These are phyloP conservation scores for Kluyveromyces starmeri DNA, from an alignment of 805 yeast genomes.

Conservation along the genomic window DNA sequence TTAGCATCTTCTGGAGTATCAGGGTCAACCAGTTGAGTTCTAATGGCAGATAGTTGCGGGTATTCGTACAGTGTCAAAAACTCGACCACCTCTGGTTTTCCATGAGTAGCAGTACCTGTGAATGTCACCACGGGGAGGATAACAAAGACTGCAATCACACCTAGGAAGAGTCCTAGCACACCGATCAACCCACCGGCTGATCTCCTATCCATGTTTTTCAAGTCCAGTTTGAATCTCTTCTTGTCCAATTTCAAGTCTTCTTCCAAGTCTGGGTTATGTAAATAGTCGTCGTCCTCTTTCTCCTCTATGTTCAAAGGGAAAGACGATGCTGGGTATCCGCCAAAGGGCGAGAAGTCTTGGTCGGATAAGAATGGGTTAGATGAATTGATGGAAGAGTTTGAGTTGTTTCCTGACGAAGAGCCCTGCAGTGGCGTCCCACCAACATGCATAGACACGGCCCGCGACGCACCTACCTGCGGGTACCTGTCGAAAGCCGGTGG, in stretches of 20 bases:
- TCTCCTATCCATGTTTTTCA: constrained; percentile 56
- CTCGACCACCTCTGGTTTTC: constrained; percentile 24
- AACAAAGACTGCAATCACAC: constrained; percentile 60
- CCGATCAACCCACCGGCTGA: constrained; percentile 58
- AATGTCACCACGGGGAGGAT: constrained; percentile 78
- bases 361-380: constrained; percentile 39
- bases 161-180: constrained; percentile 47
- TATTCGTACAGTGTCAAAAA: constrained; percentile 40
- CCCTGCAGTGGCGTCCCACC: constrained; percentile 8
- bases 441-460: constrained; percentile 41
- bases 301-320: constrained; percentile 90
- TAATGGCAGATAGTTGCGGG: constrained; percentile 43
- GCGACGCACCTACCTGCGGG: constrained; percentile 45
- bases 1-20: constrained; percentile 48
- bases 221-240: constrained; percentile 53
- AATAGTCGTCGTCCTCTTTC: constrained; percentile 87
- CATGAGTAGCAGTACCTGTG: constrained; percentile 49
- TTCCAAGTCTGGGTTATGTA: constrained; percentile 94
- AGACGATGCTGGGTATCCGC: constrained; percentile 90
- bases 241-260: constrained; percentile 81
- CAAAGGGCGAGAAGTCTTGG: constrained; percentile 81
- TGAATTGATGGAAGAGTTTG: constrained; percentile 20
- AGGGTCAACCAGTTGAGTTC: constrained; percentile 48
- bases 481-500: constrained; percentile 62
- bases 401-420: constrained; percentile 19